Base-by-base conservation (phyloP, 108 stramenopile genomes). In the Aurantiochytrium sp. region DNA sequence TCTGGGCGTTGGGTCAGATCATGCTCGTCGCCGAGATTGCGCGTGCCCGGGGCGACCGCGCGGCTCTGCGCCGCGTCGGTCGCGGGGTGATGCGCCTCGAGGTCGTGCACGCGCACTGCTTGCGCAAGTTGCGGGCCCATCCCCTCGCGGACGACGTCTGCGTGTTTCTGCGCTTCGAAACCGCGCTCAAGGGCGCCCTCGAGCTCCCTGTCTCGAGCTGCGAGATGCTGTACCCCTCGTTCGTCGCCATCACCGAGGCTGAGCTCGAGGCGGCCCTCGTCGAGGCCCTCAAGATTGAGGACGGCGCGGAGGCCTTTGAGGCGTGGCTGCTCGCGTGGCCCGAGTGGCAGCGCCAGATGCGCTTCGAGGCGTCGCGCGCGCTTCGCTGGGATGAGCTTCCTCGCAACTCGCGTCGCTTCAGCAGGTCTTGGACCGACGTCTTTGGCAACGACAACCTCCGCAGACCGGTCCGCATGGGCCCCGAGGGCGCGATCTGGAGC, bases 121-220 rank as follows among this genome's bases (percentile, higher is more conserved):
- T 24, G 12, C 39, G 45, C n/a, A 81, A 81, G 45, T 6, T 81
- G n/a, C 6, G 10, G 17, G 32, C 19, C 45, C 24, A 30, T 1
- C 12, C 36, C 8, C 10, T n/a, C 32, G 73, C 45, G 6, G 73
- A 81, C 73, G 73, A 81, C 19, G 39, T 42, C 10, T 81, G 73
- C 24, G 73, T 81, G n/a, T 81, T 22, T 81, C 45, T 81, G 39
- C 73, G 73, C 1, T 81, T 81, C 30, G 73, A 81, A 42, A 81
- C 30, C 12, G 39, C 73, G 6, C 45, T 81, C 27, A 41, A 48
- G 2, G 73, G 32, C 30, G 73, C 17, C 32, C 45, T 81, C 12
- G 73, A 48, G 39, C 73, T 81, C 21, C 73, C 73, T 12, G 39
- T 41, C 12, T 81, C 73, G 42, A 48, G 42, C 17, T 24, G n/a